phyloP scores from a whole-genome alignment of 805 yeast genomes.

The Candida dendrica region DNA sequence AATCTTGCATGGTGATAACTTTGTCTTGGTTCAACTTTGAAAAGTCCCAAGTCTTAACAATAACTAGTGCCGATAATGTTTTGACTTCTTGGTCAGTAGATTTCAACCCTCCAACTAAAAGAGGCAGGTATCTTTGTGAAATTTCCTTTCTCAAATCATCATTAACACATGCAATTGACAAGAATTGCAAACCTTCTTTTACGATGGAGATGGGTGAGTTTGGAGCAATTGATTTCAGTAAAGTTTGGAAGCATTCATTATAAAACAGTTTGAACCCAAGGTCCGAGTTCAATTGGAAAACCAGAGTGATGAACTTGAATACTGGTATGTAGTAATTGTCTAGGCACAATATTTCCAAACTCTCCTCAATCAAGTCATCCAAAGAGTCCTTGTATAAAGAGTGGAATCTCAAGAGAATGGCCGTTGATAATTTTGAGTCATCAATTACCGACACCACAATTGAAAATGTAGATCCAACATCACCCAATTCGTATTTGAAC shows the following conservation, averaged over 20 bases:
- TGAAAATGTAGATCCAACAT: conserved; percentile 7
- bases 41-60: conserved; percentile 54
- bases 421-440: conserved; percentile 2
- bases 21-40: conserved; percentile 26
- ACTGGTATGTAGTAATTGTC: conserved; percentile 18
- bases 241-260: conserved; percentile 19
- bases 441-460: conserved; percentile 8
- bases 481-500: conserved; percentile 14
- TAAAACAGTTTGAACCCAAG: conserved; percentile 13
- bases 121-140: conserved; percentile 33
- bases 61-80: conserved; percentile 34
- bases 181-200: conserved; percentile 23
- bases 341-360: conserved; percentile 14
- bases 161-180: conserved; percentile 43
- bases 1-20: conserved; percentile 21
- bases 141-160: conserved; percentile 43
- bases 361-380: conserved; percentile 10
- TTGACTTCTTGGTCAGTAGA: conserved; percentile 15
- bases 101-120: conserved; percentile 31
- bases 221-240: conserved; percentile 13
- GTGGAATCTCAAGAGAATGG: conserved; percentile 10
- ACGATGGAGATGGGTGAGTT: conserved; percentile 9
- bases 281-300: conserved; percentile 9
- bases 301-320: conserved; percentile 10
- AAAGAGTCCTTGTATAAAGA: conserved; percentile 5